A percentile compares a stretch with the other conserved stretches of the same genome.
Conservation (phyloP, 176 grass and related monocot genomes). For the Pontederia paniculata region DNA sequence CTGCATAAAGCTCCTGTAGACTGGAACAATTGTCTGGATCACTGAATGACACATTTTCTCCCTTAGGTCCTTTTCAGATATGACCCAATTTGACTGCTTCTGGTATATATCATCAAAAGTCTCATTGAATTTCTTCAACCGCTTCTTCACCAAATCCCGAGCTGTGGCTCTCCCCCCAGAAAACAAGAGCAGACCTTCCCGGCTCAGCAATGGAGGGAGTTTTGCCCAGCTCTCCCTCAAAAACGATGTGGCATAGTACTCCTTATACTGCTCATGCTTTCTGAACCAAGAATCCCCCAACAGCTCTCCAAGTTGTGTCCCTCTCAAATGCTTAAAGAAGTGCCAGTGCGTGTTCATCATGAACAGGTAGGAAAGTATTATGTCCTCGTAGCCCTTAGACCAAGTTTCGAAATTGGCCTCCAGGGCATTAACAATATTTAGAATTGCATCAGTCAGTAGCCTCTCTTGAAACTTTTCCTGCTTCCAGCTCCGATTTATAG, state of each 20-base stretch:
- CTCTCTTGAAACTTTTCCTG: constrained; percentile 17
- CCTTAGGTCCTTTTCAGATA: constrained; percentile 68
- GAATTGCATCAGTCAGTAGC: constrained; percentile 9
- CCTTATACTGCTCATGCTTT: constrained; percentile 68
- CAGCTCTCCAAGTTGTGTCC: constrained; percentile 14
- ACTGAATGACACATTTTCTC: constrained; percentile 50
- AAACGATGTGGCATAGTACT: constrained; percentile 42
- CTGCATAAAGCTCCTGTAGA: constrained; percentile 92
- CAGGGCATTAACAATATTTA: constrained; percentile 9
- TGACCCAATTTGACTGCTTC: constrained; percentile 66
- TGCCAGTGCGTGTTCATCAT: constrained; percentile 21
- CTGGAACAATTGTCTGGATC: constrained; percentile 64
- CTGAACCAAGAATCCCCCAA: constrained; percentile 20
- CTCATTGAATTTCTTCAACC: constrained; percentile 79
- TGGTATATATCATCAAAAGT: constrained; percentile 68
- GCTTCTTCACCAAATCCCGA: constrained; percentile 71
- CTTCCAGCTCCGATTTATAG: constrained; percentile 21
- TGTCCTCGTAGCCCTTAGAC: constrained; percentile 10
- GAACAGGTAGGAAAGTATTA: constrained; percentile 10
- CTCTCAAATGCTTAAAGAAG: constrained; percentile 14
- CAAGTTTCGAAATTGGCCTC: constrained; percentile 18
- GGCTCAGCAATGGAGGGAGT: constrained; percentile 46
- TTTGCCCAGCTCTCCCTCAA: constrained; percentile 78
- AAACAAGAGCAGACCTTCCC: constrained; percentile 86
- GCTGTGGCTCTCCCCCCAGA: constrained; percentile 72